A percentile compares a stretch with the other conserved stretches of the same genome.
Evolutionary conservation across 2,329 filamentous ascomycete species (phyloP).

Genomic region (Metarhizium robertsii): DNA sequence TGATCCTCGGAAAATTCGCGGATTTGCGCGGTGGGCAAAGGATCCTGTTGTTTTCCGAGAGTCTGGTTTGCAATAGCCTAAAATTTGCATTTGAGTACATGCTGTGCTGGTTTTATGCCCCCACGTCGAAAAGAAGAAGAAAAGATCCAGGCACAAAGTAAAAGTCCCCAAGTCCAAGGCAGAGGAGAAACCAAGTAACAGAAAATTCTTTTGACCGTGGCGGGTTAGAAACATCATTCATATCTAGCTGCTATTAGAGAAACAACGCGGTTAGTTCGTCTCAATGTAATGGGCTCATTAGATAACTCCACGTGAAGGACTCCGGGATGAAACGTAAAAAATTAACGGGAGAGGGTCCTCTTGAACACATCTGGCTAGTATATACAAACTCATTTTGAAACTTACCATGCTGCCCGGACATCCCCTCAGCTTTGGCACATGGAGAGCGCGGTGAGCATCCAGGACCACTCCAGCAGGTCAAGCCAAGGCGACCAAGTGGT

Average conservation of each 20-base stretch:
- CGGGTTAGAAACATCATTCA: too few relatives aligned
- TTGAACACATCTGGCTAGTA: conserved; percentile 36
- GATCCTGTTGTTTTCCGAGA: not conserved
- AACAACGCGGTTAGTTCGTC: not conserved
- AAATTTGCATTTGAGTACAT: too few relatives aligned
- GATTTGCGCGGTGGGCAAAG: not conserved
- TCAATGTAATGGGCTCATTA: not conserved
- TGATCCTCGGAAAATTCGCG: too few relatives aligned
- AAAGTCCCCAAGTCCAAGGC: too few relatives aligned
- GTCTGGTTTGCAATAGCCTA: not conserved
- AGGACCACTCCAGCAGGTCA: conserved; percentile 7
- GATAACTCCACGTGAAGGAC: not conserved
- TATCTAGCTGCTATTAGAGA: not conserved
- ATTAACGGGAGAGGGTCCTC: conserved; percentile 20
- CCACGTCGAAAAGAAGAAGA: too few relatives aligned
- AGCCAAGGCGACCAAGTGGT: conserved; percentile 7
- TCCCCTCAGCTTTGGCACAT: conserved; percentile 17
- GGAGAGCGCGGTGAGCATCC: conserved; percentile 11
- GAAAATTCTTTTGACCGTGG: too few relatives aligned
- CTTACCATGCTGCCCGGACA: conserved; percentile 46
- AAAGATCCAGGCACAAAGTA: too few relatives aligned
- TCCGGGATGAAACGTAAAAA: not conserved
- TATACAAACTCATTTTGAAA: conserved; percentile 39
- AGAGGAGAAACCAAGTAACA: too few relatives aligned
- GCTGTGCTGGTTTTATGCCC: too few relatives aligned